Evolutionary conservation across 345 rosid genomes (phyloP), one percentile per base, ranked within the genome.

Genomic region (Salix suchowensis): DNA sequence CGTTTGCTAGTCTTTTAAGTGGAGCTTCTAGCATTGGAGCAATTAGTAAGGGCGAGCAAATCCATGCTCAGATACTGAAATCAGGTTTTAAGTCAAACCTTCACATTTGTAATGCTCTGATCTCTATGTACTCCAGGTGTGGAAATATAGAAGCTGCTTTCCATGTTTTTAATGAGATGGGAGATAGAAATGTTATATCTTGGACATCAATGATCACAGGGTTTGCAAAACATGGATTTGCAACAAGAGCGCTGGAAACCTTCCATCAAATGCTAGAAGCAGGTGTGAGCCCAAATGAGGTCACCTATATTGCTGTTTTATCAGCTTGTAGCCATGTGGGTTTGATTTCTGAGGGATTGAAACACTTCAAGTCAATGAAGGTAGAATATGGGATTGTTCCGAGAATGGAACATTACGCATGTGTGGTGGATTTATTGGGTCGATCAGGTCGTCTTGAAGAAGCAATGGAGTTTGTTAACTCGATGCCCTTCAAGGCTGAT

Each of bases 151-250:
- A 88, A 75, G 77, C 86, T 74, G 88, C 91, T 74, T 86, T 82
- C 48, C 85, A 78, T 82, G 91, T 88, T 80, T 93, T 93, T 68
- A 79, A 62, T 21, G 65, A 76, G 52, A 87, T 88, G 89, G 82
- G 65, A 37, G 77, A 84, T 82, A 76, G 74, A 65, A 88, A 93
- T 77, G 84, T 89, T 68, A 80, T 88, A 75, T 88, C 94, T 19
- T 93, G 93, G 92, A 91, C 95, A 70, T 88, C 97, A 9, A 89
- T 89, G 89, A 86, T 93, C 71, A 89, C 93, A 9, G 94, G 93
- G 65, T 90, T 89, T 28, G 88, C 95, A 6, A 93, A 91, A 80
- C 91, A 90, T 54, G 94, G 95, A 70, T 87, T 81, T 26, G 92
- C 91, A 10, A 34, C 67, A 65, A 85, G 77, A 72, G 97, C 95